These are phyloP conservation scores for Pythium pyrilobum DNA, from an alignment of 352 stramenopile genomes.

Conservation along the genomic window DNA sequence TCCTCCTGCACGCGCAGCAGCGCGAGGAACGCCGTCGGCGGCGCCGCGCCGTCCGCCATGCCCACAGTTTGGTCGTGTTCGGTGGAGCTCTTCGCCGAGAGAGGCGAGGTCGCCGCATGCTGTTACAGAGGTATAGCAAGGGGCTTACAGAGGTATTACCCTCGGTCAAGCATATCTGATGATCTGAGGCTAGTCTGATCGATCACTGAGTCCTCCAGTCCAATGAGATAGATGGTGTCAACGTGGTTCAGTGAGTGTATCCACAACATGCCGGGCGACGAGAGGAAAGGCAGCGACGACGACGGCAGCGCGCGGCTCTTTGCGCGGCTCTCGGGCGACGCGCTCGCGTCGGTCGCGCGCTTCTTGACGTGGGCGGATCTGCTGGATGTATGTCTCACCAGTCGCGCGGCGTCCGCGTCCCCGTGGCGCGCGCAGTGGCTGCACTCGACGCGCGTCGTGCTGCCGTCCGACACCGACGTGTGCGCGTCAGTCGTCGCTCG, in stretches of 20 bases:
- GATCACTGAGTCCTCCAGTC: too few relatives aligned
- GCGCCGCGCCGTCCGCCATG: neutral
- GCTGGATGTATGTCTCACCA: neutral
- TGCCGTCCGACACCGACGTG: neutral
- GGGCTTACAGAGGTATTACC: too few relatives aligned
- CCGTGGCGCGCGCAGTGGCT: neutral
- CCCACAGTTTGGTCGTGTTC: neutral
- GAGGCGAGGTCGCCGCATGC: neutral
- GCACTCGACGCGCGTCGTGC: neutral
- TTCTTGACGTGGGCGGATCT: conserved; percentile 9
- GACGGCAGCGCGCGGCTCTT: neutral
- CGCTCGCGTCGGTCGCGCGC: neutral
- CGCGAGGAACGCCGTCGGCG: conserved; percentile 3
- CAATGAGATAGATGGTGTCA: neutral
- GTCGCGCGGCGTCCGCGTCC: neutral
- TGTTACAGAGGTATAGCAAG: too few relatives aligned
- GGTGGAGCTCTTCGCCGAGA: neutral
- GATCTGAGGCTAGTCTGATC: too few relatives aligned
- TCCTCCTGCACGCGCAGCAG: conserved; percentile 20
- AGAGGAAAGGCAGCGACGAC: neutral
- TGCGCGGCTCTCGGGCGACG: neutral
- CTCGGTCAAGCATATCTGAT: too few relatives aligned
- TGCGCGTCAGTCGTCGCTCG: neutral
- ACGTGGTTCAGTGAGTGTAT: too few relatives aligned
- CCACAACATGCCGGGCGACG: neutral